Percentiles rank a stretch among this genome's conserved stretches.
Conservation (phyloP, 495 filamentous ascomycete genomes). For the Bryoglossum gracile region DNA sequence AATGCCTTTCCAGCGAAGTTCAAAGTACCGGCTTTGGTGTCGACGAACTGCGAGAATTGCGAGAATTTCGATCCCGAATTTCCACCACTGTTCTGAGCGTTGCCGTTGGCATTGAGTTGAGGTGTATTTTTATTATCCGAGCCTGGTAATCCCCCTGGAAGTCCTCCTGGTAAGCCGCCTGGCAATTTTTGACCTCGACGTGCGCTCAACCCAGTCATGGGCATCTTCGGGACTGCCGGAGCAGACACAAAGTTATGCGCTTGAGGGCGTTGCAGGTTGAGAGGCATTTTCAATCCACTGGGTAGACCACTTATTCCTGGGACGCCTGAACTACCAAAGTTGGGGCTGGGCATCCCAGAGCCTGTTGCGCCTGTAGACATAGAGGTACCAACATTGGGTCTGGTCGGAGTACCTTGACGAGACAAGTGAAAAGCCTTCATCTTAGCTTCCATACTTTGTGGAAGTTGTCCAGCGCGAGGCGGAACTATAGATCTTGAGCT, state of each 20-base stretch:
- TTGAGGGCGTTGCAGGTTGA: constrained; percentile 33
- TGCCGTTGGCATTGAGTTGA: constrained; percentile 9
- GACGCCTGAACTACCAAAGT: constrained; percentile 1
- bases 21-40: constrained; percentile 82
- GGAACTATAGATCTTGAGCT: constrained; percentile 30
- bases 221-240: constrained; percentile 33
- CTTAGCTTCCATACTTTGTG: constrained; percentile 74
- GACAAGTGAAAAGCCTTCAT: constrained; percentile 71
- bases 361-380: constrained; percentile 15
- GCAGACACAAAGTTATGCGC: constrained; percentile 41
- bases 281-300: constrained; percentile 34
- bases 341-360: background rate
- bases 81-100: constrained; percentile 19
- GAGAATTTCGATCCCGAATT: constrained; percentile 61
- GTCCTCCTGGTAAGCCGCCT: constrained; percentile 22
- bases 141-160: constrained; percentile 4
- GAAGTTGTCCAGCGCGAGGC: constrained; percentile 46
- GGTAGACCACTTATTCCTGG: constrained; percentile 31
- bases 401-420: constrained; percentile 48
- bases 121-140: background rate
- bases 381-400: constrained; percentile 34
- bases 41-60: constrained; percentile 87
- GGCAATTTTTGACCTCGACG: constrained; percentile 25
- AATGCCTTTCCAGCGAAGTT: constrained; percentile 91
- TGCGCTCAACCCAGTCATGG: constrained; percentile 22